These are phyloP conservation scores for Mycena chlorophos DNA, from an alignment of 768 basidiomycete genomes.

Conservation along the genomic window DNA sequence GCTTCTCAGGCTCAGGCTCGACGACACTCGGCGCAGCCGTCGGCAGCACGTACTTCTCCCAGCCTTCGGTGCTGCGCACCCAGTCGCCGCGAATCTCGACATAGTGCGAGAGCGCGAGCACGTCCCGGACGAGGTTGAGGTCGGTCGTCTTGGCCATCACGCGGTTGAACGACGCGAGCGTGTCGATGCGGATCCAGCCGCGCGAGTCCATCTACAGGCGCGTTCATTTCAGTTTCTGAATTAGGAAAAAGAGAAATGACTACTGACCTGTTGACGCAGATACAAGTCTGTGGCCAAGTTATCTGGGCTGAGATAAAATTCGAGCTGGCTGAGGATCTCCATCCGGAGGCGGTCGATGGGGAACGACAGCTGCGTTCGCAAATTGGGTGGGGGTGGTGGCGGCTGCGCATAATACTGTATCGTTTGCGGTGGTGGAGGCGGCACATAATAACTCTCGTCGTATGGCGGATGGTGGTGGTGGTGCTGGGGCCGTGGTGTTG, in stretches of 20 bases:
- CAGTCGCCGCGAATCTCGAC: conserved; percentile 22
- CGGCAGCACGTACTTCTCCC: conserved; percentile 21
- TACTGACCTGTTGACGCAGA: conserved; percentile 21
- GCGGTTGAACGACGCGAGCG: conserved; percentile 22
- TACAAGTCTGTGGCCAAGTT: conserved; percentile 24
- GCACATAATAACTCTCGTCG: conserved; percentile 15
- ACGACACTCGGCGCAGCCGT: conserved; percentile 18
- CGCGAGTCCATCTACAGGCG: conserved; percentile 23
- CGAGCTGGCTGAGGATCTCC: conserved; percentile 23
- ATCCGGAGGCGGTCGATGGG: conserved; percentile 21
- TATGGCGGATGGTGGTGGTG: conserved; percentile 12
- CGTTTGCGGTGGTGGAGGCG: background rate
- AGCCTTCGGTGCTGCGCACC: conserved; percentile 23
- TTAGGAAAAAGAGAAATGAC: background rate
- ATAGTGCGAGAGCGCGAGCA: conserved; percentile 18
- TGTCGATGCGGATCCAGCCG: conserved; percentile 22
- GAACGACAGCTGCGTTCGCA: conserved; percentile 20
- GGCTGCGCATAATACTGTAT: background rate
- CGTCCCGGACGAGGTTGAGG: conserved; percentile 21
- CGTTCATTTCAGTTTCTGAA: background rate
- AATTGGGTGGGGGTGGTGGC: conserved; percentile 13
- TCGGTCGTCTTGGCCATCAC: conserved; percentile 20
- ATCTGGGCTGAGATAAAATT: conserved; percentile 23
- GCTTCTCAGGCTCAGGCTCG: no score
- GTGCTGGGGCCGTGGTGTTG: conserved; percentile 9